Percentiles rank a stretch among this genome's conserved stretches.
phyloP scores from a whole-genome alignment of 2,329 filamentous ascomycete genomes.

The Ilyonectria destructans region DNA sequence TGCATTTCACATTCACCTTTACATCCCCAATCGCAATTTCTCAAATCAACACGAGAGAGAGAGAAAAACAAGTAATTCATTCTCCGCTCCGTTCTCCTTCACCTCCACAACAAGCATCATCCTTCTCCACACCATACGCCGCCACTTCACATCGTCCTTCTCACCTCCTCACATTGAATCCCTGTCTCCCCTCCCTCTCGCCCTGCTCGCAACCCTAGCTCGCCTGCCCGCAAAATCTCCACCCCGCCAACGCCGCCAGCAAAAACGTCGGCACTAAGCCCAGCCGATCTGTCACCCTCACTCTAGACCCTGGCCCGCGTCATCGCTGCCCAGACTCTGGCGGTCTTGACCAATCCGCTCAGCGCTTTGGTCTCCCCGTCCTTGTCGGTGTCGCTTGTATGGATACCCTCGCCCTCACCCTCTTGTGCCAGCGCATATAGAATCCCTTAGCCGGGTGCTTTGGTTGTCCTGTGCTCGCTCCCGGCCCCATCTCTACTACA shows the following conservation, averaged over 20 bases:
- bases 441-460: slow-evolving; percentile 39
- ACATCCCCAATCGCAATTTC: slow-evolving; percentile 8
- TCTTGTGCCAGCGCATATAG: slow-evolving; percentile 47
- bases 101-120: slow-evolving; percentile 21
- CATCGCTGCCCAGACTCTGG: slow-evolving; percentile 38
- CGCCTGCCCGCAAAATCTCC: slow-evolving; percentile 32
- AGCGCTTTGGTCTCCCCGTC: slow-evolving; percentile 29
- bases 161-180: slow-evolving; percentile 27
- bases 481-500: slow-evolving; percentile 41
- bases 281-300: slow-evolving; percentile 14
- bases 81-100: slow-evolving; percentile 22
- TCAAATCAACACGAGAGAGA: slow-evolving; percentile 1
- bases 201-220: slow-evolving; percentile 30
- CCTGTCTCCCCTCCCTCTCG: slow-evolving; percentile 31
- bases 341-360: slow-evolving; percentile 18
- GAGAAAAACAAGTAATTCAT: background rate
- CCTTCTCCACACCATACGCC: slow-evolving; percentile 21
- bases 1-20: background rate
- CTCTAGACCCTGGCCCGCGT: slow-evolving; percentile 35
- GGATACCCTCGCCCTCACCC: slow-evolving; percentile 37
- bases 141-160: background rate
- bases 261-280: slow-evolving; percentile 37
- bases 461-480: slow-evolving; percentile 44
- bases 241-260: slow-evolving; percentile 42
- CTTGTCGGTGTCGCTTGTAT: slow-evolving; percentile 34